Percentiles rank a stretch among this genome's conserved stretches.
These are phyloP conservation scores for Russula vinacea DNA, from an alignment of 768 basidiomycete genomes.

Conservation along the genomic window DNA sequence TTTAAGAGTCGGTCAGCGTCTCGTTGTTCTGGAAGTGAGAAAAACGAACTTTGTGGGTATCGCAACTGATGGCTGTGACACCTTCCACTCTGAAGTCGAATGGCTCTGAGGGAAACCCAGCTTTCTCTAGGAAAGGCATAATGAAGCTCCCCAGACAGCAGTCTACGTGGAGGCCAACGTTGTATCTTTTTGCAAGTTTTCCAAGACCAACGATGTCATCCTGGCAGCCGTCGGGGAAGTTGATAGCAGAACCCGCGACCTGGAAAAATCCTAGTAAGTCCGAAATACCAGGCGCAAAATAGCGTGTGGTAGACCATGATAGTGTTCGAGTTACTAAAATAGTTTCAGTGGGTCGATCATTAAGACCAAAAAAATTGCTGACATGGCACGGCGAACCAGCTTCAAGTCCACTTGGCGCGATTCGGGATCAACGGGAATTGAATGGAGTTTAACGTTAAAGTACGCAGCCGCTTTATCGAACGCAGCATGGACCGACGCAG, in stretches of 20 bases:
- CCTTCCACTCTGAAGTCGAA: conserved; percentile 92
- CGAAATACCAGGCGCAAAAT: background rate
- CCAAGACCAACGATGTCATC: conserved; percentile 82
- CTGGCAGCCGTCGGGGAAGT: conserved; percentile 83
- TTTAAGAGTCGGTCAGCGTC: conserved; percentile 24
- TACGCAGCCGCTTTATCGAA: conserved; percentile 93
- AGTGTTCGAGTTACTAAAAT: conserved; percentile 76
- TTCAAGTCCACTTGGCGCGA: conserved; percentile 79
- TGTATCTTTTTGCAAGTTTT: conserved; percentile 65
- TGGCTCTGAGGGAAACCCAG: conserved; percentile 64
- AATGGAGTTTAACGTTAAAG: conserved; percentile 84
- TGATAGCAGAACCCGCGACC: conserved; percentile 83
- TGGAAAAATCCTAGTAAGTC: conserved; percentile 34
- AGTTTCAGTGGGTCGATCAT: conserved; percentile 7
- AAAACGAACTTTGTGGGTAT: conserved; percentile 78
- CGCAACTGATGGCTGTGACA: conserved; percentile 93
- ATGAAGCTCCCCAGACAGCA: conserved; percentile 94
- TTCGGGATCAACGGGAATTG: conserved; percentile 71
- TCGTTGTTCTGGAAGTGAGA: background rate
- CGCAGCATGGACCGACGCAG: conserved; percentile 84
- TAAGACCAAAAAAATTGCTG: conserved; percentile 35
- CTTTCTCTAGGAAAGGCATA: conserved; percentile 82
- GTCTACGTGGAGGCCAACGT: conserved; percentile 89
- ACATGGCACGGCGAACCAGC: conserved; percentile 84
- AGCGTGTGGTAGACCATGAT: conserved; percentile 58